Conservation (phyloP, 2,329 filamentous ascomycete species). For the Trichoderma breve region DNA sequence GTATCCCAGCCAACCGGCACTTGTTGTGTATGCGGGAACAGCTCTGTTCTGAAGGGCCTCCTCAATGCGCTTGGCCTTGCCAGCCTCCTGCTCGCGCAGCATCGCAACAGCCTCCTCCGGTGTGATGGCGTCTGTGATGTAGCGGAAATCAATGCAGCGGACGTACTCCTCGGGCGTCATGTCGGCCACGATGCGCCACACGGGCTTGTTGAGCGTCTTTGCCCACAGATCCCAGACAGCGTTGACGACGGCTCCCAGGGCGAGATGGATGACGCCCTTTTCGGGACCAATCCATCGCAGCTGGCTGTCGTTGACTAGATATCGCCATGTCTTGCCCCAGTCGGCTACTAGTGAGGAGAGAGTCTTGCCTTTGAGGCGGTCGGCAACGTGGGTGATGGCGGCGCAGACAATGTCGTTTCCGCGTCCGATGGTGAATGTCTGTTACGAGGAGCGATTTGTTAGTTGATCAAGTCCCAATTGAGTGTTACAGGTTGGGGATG, state of each 20-base stretch:
- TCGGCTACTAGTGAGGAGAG: conserved; percentile 73
- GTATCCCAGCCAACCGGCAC: conserved; percentile 89
- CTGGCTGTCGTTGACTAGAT: conserved; percentile 88
- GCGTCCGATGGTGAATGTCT: conserved; percentile 80
- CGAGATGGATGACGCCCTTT: conserved; percentile 91
- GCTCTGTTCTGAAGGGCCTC: conserved; percentile 72
- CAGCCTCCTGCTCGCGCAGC: conserved; percentile 61
- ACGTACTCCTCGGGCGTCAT: conserved; percentile 89
- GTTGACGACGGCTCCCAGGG: conserved; percentile 84
- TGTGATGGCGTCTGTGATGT: conserved; percentile 91
- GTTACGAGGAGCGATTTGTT: background rate
- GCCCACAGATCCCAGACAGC: conserved; percentile 96
- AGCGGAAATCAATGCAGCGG: conserved; percentile 86
- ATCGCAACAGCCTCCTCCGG: conserved; percentile 76
- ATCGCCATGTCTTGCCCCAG: conserved; percentile 87
- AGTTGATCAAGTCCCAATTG: background rate
- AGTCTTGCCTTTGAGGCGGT: conserved; percentile 71
- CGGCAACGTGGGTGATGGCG: conserved; percentile 75
- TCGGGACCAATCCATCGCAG: conserved; percentile 92
- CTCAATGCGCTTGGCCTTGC: conserved; percentile 68
- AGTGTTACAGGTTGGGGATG: fast-evolving
- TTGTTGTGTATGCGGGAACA: conserved; percentile 88
- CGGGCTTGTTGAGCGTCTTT: conserved; percentile 79
- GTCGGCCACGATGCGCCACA: conserved; percentile 86
- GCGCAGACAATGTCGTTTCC: conserved; percentile 91